Conservation (phyloP, 2,329 filamentous ascomycete genomes). For the Botrytis galanthina region DNA sequence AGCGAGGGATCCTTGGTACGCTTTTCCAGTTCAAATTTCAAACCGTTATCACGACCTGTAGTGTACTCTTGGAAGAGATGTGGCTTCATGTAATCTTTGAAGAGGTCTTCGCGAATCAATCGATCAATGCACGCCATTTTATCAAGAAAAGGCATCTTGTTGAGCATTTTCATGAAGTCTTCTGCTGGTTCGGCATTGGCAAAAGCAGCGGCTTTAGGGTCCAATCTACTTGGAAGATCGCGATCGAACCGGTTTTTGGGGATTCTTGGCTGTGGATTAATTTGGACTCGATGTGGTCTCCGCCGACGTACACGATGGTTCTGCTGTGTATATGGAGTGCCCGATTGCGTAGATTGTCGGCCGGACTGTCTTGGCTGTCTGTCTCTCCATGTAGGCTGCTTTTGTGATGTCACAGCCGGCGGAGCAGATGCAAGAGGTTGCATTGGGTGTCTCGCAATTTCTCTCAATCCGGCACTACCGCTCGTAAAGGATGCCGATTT, state of each 20-base stretch:
- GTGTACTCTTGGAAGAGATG: neutral
- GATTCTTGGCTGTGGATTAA: neutral
- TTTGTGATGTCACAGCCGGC: neutral
- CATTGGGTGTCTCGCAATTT: neutral
- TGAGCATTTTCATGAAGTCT: neutral
- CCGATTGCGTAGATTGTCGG: neutral
- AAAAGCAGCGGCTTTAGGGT: neutral
- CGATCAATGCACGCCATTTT: neutral
- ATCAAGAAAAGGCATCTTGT: neutral
- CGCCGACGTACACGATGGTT: neutral
- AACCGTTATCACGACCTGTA: neutral
- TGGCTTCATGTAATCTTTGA: slow-evolving; percentile 2
- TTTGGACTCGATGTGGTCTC: neutral
- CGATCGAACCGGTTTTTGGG: neutral
- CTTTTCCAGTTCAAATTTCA: neutral
- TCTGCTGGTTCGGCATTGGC: neutral
- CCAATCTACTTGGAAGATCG: neutral
- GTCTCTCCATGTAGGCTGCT: neutral
- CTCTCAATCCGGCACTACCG: too few relatives aligned
- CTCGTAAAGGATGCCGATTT: too few relatives aligned
- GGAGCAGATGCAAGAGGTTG: neutral
- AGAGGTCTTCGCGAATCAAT: neutral
- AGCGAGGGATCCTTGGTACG: neutral
- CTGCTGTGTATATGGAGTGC: neutral
- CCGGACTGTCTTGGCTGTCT: neutral